Evolutionary conservation across 2,329 filamentous ascomycete species (phyloP).

Genomic region (Pestalotiopsis sp.): DNA sequence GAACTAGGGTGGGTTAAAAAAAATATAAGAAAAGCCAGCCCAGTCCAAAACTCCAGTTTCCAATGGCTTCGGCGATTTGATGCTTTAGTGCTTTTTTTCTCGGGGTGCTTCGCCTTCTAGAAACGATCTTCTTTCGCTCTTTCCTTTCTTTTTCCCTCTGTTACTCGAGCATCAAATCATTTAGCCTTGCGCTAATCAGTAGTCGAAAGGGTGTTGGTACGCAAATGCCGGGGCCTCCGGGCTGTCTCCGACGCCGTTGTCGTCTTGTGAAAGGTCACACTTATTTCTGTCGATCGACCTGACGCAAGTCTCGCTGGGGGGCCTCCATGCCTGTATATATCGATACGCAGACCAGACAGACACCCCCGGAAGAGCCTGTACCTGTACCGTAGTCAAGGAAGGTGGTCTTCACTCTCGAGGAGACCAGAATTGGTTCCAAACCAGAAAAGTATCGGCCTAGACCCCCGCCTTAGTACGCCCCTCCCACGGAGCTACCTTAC

Average conservation of each 20-base stretch:
- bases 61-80: background rate
- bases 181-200: conserved; percentile 2
- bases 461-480: background rate
- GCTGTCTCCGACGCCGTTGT: background rate
- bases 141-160: background rate
- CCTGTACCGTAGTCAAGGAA: background rate
- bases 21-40: too few species aligned
- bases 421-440: background rate
- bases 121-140: background rate
- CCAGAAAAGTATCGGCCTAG: background rate
- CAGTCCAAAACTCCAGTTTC: background rate
- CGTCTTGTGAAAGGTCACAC: background rate
- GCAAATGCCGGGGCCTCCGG: conserved; percentile 2
- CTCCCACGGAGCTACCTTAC: background rate
- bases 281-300: background rate
- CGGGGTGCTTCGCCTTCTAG: background rate
- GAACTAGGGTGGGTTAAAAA: background rate
- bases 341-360: too few species aligned
- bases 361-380: too few species aligned
- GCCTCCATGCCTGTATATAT: background rate
- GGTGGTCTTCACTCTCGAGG: background rate
- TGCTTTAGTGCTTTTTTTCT: background rate
- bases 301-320: background rate
- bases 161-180: background rate
- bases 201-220: background rate